Conservation (phyloP, 805 yeast species). For the Scheffersomyces lignosus region DNA sequence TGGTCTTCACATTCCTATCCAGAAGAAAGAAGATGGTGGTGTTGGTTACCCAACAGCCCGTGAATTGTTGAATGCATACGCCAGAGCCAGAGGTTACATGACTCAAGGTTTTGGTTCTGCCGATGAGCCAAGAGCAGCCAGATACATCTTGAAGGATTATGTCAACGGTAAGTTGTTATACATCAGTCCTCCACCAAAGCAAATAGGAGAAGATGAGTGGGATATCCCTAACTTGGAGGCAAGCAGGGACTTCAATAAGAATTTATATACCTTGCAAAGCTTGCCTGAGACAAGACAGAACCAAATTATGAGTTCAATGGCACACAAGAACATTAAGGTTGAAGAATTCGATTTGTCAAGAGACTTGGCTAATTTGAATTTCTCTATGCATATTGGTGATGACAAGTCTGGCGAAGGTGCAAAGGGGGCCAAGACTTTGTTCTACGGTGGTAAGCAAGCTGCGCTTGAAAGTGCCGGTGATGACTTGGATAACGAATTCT, state of each 20-base stretch:
- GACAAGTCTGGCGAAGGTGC: slow-evolving; percentile 15
- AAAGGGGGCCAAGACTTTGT: slow-evolving; percentile 46
- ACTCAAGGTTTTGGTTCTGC: slow-evolving; percentile 97
- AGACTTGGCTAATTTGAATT: slow-evolving; percentile 72
- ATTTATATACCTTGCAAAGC: slow-evolving; percentile 62
- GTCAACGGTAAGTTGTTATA: slow-evolving; percentile 87
- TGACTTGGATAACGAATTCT: slow-evolving; percentile 84
- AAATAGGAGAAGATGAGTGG: slow-evolving; percentile 56
- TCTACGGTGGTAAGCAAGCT: slow-evolving; percentile 82
- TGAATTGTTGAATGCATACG: slow-evolving; percentile 87
- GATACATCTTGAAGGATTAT: slow-evolving; percentile 90
- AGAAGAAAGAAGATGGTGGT: slow-evolving; percentile 83
- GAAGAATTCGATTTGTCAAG: slow-evolving; percentile 62
- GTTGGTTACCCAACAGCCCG: slow-evolving; percentile 85
- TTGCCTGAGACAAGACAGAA: slow-evolving; percentile 72
- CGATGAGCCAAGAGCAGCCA: slow-evolving; percentile 91
- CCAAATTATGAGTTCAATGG: slow-evolving; percentile 67
- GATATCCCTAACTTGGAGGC: slow-evolving; percentile 48
- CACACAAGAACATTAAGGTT: slow-evolving; percentile 48
- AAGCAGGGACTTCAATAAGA: slow-evolving; percentile 62
- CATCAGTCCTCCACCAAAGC: slow-evolving; percentile 83
- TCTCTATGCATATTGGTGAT: slow-evolving; percentile 69
- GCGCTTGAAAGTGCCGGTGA: slow-evolving; percentile 76
- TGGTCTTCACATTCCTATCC: slow-evolving; percentile 84
- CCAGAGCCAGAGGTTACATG: slow-evolving; percentile 96